Evolutionary conservation across 2,329 filamentous ascomycete species (phyloP), one percentile per base, ranked within the genome.

Genomic region (Trichoderma citrinoviride): DNA sequence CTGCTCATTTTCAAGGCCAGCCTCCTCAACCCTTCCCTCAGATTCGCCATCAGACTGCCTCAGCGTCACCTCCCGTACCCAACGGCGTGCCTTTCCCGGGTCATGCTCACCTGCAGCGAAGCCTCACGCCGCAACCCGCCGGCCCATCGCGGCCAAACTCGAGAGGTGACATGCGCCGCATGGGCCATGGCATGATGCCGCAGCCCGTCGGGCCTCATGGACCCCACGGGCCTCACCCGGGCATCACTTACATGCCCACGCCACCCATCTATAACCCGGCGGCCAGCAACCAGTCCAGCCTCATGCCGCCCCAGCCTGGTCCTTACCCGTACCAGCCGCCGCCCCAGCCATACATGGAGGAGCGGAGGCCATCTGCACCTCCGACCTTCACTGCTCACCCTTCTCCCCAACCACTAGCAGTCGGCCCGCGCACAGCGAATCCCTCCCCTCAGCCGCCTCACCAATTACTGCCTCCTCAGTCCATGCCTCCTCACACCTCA

Each of bases 31-130:
- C 86, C n/a, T 96, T 93, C 74, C 86, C 91, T 69, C 91, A 94
- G 71, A 89, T 96, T 69, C 85, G 91, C 73, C 90, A 95, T 71
- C 85, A 89, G 64, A 93, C 92, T 21, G 90, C 92, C 12, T 96
- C 92, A 25, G 91, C 89, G 37, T 97, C 94, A 25, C 94, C 94
- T 65, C 94, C 94, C 3, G 91, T 97, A 69, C 85, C 86, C 58
- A 96, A 93, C 73, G 89, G 89, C 68, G 84, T 89, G 68, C 84
- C 86, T 25, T 92, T 89, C 71, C 86, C 87, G 68, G 85, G 86
- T 65, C 78, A 78, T 47, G 71, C 73, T 8, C 78, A 78, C 56
- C 73, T 75, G 76, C 81, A 71, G n/a, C 87, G 93, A 68, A 88
- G 90, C 63, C 89, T 91, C 67, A 96, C 93, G 7, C 93, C 93